Base-by-base conservation (phyloP, 2,329 filamentous ascomycete genomes). In the Harringtonia lauricola region DNA sequence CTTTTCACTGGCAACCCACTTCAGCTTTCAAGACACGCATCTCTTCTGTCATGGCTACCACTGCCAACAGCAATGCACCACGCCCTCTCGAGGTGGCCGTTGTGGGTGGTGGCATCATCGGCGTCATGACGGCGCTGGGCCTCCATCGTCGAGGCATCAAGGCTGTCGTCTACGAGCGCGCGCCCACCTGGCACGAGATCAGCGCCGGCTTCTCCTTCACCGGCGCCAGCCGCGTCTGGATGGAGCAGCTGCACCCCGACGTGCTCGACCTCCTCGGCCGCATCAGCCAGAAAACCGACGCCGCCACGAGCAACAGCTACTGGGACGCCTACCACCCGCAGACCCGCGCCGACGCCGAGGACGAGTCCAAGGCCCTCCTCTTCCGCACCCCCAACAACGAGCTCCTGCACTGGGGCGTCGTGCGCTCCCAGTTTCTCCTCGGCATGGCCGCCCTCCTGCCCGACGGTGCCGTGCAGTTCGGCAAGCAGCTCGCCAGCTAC, bases 401-500 rank as follows among this genome's bases (percentile, higher is more conserved):
- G 5, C 38, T 39, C 9, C 3, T 2, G 2, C 31, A 14, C 18
- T 39, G 38, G 38, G 38, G 24, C 28, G 13, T 8, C 7, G 38
- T 39, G 17, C 38, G 38, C 17, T 31, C 38, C 18, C 26, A 31
- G 2, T 39, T 39, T n/a, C 39, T 41, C 9, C 30, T 41, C 12
- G 39, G 30, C 29, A 34, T 42, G 24, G 40, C 33, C 7, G 17
- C 9, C 2, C 40, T 15, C n/a, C 12, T 42, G 12, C 40, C 40
- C 6, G 22, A n/a, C 2, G 33, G n/a, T 4, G 4, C 33, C 6
- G 46, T 45, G 12, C 24, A 22, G 36, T 47, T 45, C 31, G 38
- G 41, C 36, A 47, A 47, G 39, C 39, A 37, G 17, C 35, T 47
- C 19, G 41, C 9, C 18, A 14, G 15, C n/a, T 36, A 26, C 36